Percentiles rank a stretch among this genome's conserved stretches.
Evolutionary conservation across 2,329 filamentous ascomycete genomes (phyloP).

Genomic region (Cladosporium oxysporum): DNA sequence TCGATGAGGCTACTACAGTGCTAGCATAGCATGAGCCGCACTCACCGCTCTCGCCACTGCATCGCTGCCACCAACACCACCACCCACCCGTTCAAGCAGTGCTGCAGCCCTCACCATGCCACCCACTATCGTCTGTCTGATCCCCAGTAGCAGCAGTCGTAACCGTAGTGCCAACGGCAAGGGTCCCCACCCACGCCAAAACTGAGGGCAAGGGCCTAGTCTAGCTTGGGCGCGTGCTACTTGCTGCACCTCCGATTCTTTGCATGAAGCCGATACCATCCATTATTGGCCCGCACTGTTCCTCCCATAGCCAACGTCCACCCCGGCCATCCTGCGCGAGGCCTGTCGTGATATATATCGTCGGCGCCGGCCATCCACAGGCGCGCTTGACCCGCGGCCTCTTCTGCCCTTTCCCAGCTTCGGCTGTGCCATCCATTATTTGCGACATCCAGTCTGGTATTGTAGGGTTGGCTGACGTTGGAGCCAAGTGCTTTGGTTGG

Average conservation of each 20-base stretch:
- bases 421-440: conserved; percentile 5
- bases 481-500: conserved; percentile 14
- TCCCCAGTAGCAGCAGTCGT: background rate
- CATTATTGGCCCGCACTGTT: conserved; percentile 18
- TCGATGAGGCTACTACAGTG: background rate
- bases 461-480: conserved; percentile 18
- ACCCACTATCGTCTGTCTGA: background rate
- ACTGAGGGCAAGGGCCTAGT: conserved; percentile 4
- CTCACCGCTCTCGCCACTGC: conserved; percentile 10
- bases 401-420: conserved; percentile 10
- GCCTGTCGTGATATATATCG: conserved; percentile 11
- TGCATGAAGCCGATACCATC: conserved; percentile 18
- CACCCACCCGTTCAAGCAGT: background rate
- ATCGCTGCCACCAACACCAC: background rate
- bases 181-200: conserved; percentile 9
- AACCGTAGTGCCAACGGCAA: conserved; percentile 1
- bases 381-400: conserved; percentile 15
- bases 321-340: conserved; percentile 14
- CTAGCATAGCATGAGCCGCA: background rate
- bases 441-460: background rate
- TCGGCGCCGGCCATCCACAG: conserved; percentile 18
- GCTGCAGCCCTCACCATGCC: background rate
- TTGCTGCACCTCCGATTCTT: conserved; percentile 14
- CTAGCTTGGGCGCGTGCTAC: conserved; percentile 10
- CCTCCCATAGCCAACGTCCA: background rate